Percentiles rank a stretch among this genome's conserved stretches.
These are phyloP conservation scores for Striga hermonthica DNA, from an alignment of 305 asterid species.

Conservation along the genomic window DNA sequence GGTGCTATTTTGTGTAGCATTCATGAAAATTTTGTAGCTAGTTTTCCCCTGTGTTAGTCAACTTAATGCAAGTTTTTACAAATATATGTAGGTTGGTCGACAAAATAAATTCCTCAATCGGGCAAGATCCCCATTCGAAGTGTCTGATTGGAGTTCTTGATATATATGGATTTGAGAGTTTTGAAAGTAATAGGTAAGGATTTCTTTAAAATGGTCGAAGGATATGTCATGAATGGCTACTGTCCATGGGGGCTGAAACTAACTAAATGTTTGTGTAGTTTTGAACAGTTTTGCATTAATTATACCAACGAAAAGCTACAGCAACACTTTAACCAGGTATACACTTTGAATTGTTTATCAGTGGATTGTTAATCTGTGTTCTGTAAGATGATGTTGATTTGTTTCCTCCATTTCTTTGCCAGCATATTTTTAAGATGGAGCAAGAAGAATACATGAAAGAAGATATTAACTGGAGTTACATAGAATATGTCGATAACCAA, in stretches of 20 bases:
- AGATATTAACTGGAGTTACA: conserved; percentile 94
- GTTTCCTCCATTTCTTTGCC: conserved; percentile 24
- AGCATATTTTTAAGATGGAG: conserved; percentile 99
- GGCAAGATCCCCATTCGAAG: conserved; percentile 88
- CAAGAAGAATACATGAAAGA: conserved; percentile 96
- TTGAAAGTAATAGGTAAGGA: conserved; percentile 71
- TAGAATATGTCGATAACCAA: conserved; percentile 96
- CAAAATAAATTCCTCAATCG: conserved; percentile 85
- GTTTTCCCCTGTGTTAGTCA: conserved; percentile 27
- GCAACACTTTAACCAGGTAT: conserved; percentile 98
- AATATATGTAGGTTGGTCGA: conserved; percentile 77
- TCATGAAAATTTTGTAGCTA: conserved; percentile 12
- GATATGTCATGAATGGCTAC: conserved; percentile 3
- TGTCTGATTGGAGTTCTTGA: conserved; percentile 93
- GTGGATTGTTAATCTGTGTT: conserved; percentile 22
- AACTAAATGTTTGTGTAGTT: conserved; percentile 37
- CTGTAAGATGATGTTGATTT: conserved; percentile 28
- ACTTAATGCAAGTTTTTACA: conserved; percentile 26
- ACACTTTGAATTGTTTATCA: conserved; percentile 26
- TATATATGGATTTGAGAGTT: conserved; percentile 98
- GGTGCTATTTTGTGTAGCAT: conserved; percentile 21
- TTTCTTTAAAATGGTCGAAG: conserved; percentile 26
- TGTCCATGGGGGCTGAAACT: conserved; percentile 23
- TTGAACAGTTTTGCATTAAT: conserved; percentile 97
- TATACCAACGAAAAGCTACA: conserved; percentile 98